Evolutionary conservation across 1,284 basidiomycete species (phyloP).

Genomic region (Leucoagaricus sp.): DNA sequence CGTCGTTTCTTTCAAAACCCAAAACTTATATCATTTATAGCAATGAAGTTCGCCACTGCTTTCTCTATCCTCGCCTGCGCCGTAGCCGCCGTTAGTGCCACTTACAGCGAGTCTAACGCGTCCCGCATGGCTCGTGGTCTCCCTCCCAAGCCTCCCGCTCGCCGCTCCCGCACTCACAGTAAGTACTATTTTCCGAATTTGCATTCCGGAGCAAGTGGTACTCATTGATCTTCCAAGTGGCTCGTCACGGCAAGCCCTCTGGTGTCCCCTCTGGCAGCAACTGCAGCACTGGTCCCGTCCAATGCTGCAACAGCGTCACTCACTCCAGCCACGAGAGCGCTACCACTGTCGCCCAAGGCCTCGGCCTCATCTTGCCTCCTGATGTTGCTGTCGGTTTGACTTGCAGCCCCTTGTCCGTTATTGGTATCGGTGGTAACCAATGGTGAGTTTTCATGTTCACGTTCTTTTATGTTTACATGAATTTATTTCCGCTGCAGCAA

Average conservation of each 20-base stretch:
- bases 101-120: constrained; percentile 47
- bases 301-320: constrained; percentile 42
- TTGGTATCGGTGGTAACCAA: constrained; percentile 30
- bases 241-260: constrained; percentile 22
- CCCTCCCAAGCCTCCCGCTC: constrained; percentile 34
- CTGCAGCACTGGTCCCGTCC: constrained; percentile 39
- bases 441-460: constrained; percentile 35
- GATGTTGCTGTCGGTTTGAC: constrained; percentile 31
- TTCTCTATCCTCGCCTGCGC: constrained; percentile 38
- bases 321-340: constrained; percentile 10
- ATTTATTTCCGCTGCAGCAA: constrained; percentile 31
- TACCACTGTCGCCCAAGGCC: constrained; percentile 25
- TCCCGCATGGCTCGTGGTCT: constrained; percentile 52
- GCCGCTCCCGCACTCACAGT: constrained; percentile 35
- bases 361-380: constrained; percentile 28
- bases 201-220: no score
- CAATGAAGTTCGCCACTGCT: constrained; percentile 46
- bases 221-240: constrained; percentile 17
- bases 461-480: constrained; percentile 1
- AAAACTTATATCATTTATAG: no score
- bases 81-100: constrained; percentile 31
- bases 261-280: constrained; percentile 12
- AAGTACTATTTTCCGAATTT: constrained; percentile 14
- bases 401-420: constrained; percentile 35
- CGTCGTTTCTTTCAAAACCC: constrained; percentile 17